A percentile compares a stretch with the other conserved stretches of the same genome.
These are phyloP conservation scores for Pleurotus salmoneostramineus DNA, from an alignment of 768 basidiomycete genomes.

Conservation along the genomic window DNA sequence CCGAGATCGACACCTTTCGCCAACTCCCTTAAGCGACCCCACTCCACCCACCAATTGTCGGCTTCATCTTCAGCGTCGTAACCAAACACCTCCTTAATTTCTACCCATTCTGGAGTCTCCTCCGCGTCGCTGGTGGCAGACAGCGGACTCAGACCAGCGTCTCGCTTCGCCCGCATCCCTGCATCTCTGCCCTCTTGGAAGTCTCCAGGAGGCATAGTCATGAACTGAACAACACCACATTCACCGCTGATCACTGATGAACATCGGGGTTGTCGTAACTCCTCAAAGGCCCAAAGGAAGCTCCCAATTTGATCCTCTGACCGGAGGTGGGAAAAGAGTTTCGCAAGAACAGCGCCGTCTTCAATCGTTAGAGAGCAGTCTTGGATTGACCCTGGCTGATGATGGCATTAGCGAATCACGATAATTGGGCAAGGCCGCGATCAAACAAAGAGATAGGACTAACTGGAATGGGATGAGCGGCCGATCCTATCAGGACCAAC, in stretches of 20 bases:
- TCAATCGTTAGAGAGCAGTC: conserved; percentile 50
- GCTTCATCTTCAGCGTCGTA: conserved; percentile 58
- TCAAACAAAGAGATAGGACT: conserved; percentile 14
- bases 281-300: conserved; percentile 52
- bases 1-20: conserved; percentile 6
- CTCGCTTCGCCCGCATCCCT: conserved; percentile 18
- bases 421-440: not conserved
- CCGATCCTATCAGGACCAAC: conserved; percentile 49
- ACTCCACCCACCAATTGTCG: conserved; percentile 58
- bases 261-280: conserved; percentile 47
- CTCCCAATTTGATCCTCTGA: conserved; percentile 43
- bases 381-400: conserved; percentile 48
- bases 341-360: conserved; percentile 57
- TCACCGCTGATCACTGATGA: conserved; percentile 38
- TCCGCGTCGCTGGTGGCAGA: conserved; percentile 11
- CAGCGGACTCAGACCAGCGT: conserved; percentile 10
- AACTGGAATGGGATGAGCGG: conserved; percentile 54
- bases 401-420: not conserved
- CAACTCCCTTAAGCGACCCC: conserved; percentile 11
- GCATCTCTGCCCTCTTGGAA: conserved; percentile 38
- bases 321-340: conserved; percentile 53
- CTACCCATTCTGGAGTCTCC: conserved; percentile 37
- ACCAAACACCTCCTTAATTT: conserved; percentile 42
- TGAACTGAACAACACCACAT: conserved; percentile 37
- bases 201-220: conserved; percentile 39